Conservation (phyloP, 768 basidiomycete species). For the Amanita polypyramis region DNA sequence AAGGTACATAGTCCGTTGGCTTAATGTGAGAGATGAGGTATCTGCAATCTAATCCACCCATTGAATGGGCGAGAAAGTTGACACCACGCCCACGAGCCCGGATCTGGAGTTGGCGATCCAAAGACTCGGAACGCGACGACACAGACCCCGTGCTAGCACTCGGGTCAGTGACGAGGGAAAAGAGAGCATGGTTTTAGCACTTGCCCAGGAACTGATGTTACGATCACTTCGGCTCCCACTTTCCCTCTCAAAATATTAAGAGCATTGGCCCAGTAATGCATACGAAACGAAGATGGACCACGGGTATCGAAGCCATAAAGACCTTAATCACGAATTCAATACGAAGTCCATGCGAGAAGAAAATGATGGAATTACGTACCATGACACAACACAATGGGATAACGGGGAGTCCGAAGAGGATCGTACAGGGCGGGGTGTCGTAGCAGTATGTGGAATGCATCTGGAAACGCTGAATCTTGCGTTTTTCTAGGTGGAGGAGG, state of each 20-base stretch:
- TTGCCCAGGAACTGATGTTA: slow-evolving; percentile 89
- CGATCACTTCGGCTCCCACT: slow-evolving; percentile 90
- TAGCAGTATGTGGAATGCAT: slow-evolving; percentile 62
- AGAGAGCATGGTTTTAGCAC: slow-evolving; percentile 16
- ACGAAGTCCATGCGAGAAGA: background rate
- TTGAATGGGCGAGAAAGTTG: slow-evolving; percentile 94
- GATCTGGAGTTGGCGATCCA: slow-evolving; percentile 62
- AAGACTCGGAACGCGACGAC: slow-evolving; percentile 60
- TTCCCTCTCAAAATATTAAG: slow-evolving; percentile 68
- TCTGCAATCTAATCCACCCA: slow-evolving; percentile 95
- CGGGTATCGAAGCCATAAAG: slow-evolving; percentile 92
- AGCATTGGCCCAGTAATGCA: slow-evolving; percentile 93
- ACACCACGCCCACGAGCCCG: slow-evolving; percentile 67
- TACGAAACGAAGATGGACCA: slow-evolving; percentile 70
- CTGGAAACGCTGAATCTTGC: slow-evolving; percentile 21
- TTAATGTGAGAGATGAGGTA: slow-evolving; percentile 82
- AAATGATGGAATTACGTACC: slow-evolving; percentile 37
- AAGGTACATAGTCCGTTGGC: slow-evolving; percentile 73
- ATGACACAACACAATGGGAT: slow-evolving; percentile 93
- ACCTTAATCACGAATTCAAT: slow-evolving; percentile 32
- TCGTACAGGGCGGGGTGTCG: slow-evolving; percentile 69
- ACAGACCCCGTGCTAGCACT: slow-evolving; percentile 77
- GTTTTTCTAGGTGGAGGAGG: slow-evolving; percentile 8
- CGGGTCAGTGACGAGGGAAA: background rate
- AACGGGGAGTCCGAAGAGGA: slow-evolving; percentile 69